These are phyloP conservation scores for Exophiala sp. DNA, from an alignment of 2,329 filamentous ascomycete species.

Conservation along the genomic window DNA sequence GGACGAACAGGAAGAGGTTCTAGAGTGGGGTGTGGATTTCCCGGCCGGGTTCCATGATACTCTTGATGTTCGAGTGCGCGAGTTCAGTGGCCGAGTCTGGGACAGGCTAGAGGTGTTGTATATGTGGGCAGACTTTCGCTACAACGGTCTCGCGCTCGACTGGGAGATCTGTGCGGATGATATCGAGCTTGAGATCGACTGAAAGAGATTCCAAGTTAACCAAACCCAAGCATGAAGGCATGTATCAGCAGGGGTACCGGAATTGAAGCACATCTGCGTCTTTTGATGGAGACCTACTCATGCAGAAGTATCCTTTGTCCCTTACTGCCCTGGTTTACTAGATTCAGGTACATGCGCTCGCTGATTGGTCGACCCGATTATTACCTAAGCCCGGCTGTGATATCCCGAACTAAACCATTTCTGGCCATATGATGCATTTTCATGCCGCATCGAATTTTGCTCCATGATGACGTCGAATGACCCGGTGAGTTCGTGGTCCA, in stretches of 20 bases:
- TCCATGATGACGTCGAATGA: neutral
- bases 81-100: slow-evolving; percentile 26
- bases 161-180: slow-evolving; percentile 32
- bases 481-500: neutral
- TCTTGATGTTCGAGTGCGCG: slow-evolving; percentile 24
- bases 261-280: too few species aligned
- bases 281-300: too few species aligned
- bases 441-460: neutral
- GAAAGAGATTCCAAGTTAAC: neutral
- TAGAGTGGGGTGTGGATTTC: slow-evolving; percentile 28
- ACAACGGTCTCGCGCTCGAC: slow-evolving; percentile 20
- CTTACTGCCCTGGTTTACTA: too few species aligned
- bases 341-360: slow-evolving; percentile 3
- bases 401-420: neutral
- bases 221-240: neutral
- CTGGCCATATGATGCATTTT: neutral
- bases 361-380: slow-evolving; percentile 5
- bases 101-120: slow-evolving; percentile 22
- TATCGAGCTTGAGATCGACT: slow-evolving; percentile 19
- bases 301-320: too few species aligned
- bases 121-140: slow-evolving; percentile 28
- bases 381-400: neutral
- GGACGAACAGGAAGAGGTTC: neutral
- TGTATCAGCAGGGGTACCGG: too few species aligned
- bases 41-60: slow-evolving; percentile 27